These are phyloP conservation scores for Hymenoscyphus repandus DNA, from an alignment of 2,329 filamentous ascomycete genomes.

Conservation along the genomic window DNA sequence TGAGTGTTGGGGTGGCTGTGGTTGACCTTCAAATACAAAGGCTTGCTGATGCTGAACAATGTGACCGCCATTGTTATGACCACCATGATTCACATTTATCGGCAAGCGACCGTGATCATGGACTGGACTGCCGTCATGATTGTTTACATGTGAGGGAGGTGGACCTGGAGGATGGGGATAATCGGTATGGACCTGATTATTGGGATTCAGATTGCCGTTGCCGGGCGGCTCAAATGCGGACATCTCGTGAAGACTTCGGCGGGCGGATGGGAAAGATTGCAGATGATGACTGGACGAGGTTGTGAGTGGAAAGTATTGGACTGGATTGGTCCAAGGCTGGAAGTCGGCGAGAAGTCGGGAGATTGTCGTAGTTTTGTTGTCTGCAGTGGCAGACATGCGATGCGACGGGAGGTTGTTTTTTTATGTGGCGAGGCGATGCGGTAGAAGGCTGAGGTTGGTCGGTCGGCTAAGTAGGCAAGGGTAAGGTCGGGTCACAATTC, in stretches of 20 bases:
- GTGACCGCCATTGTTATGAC: background rate
- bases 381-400: background rate
- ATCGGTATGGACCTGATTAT: background rate
- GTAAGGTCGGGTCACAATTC: too few relatives aligned
- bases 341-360: slow-evolving; percentile 22
- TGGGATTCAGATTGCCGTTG: slow-evolving; percentile 7
- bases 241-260: slow-evolving; percentile 4
- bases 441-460: background rate
- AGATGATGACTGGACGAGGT: too few relatives aligned
- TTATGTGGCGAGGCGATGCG: too few relatives aligned
- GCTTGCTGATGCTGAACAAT: background rate
- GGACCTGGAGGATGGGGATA: background rate
- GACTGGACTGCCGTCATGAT: background rate
- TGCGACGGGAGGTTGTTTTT: background rate
- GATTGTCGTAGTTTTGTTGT: background rate
- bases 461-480: background rate
- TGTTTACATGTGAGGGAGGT: background rate
- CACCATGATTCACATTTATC: background rate
- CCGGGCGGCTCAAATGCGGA: slow-evolving; percentile 15
- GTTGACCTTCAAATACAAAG: slow-evolving; percentile 1
- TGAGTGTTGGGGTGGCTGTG: slow-evolving; percentile 1
- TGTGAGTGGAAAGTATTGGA: too few relatives aligned
- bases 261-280: background rate
- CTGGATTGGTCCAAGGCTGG: background rate
- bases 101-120: background rate